phyloP scores from a whole-genome alignment of 331 rosid species.

The Telfairia occidentalis region DNA sequence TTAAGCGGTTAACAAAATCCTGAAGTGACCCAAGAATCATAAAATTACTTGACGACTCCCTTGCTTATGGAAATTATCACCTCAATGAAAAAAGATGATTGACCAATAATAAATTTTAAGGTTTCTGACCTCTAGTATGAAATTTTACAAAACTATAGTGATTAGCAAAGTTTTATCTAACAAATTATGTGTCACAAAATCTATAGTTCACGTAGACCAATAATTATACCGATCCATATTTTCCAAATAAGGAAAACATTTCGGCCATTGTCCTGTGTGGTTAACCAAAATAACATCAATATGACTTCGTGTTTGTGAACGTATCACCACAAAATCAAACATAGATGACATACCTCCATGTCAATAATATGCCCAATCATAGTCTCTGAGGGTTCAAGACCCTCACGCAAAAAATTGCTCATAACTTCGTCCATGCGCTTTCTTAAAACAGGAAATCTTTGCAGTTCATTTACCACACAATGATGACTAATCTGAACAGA shows the following conservation, averaged over 20 bases:
- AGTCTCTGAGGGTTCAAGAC: slow-evolving; percentile 79
- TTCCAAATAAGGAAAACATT: not conserved
- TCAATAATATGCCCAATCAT: slow-evolving; percentile 85
- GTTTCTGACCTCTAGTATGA: not conserved
- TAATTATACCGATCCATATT: not conserved
- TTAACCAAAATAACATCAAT: not conserved
- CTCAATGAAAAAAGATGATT: not conserved
- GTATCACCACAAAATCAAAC: not conserved
- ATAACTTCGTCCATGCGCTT: slow-evolving; percentile 86
- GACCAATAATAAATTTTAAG: not conserved
- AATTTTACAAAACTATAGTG: not conserved
- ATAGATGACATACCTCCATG: slow-evolving; percentile 60
- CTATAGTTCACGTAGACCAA: not conserved
- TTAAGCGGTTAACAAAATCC: not conserved
- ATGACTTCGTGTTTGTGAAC: not conserved
- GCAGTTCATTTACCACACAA: slow-evolving; percentile 71
- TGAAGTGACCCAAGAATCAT: not conserved
- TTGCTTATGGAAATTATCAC: not conserved
- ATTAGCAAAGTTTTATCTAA: not conserved
- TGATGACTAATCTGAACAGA: slow-evolving; percentile 73
- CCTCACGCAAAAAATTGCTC: slow-evolving; percentile 74
- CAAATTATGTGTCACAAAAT: not conserved
- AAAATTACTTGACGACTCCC: not conserved
- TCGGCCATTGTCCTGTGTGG: not conserved
- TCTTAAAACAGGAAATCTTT: slow-evolving; percentile 82